These are phyloP conservation scores for Trametes coccinea DNA, from an alignment of 768 basidiomycete genomes.

Conservation along the genomic window DNA sequence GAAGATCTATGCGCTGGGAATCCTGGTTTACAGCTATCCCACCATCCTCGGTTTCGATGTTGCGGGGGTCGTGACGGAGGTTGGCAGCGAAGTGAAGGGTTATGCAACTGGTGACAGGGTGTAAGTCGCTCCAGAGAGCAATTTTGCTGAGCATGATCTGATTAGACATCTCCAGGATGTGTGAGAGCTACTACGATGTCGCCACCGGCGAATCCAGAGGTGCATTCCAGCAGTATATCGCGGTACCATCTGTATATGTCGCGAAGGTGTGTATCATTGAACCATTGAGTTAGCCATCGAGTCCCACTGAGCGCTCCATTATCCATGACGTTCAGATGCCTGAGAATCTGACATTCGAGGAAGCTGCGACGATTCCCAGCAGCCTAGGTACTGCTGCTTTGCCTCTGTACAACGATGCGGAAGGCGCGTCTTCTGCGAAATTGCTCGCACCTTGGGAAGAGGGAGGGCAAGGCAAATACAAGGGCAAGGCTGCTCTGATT, in stretches of 20 bases:
- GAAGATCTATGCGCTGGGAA: slow-evolving; percentile 36
- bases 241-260: slow-evolving; percentile 25
- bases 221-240: slow-evolving; percentile 30
- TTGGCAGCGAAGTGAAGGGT: slow-evolving; percentile 29
- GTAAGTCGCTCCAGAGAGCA: slow-evolving; percentile 23
- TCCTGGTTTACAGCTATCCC: slow-evolving; percentile 35
- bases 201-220: too few relatives aligned
- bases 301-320: background rate
- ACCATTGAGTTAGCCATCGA: too few relatives aligned
- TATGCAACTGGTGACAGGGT: slow-evolving; percentile 41
- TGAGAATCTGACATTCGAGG: slow-evolving; percentile 36
- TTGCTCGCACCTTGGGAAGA: slow-evolving; percentile 29
- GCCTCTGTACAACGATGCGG: slow-evolving; percentile 33
- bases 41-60: slow-evolving; percentile 12
- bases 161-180: too few relatives aligned
- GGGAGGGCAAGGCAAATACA: slow-evolving; percentile 32
- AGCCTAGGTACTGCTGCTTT: slow-evolving; percentile 37
- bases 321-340: slow-evolving; percentile 32
- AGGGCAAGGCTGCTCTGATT: slow-evolving; percentile 33
- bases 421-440: slow-evolving; percentile 14
- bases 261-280: slow-evolving; percentile 21
- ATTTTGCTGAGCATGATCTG: too few relatives aligned
- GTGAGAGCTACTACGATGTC: too few relatives aligned
- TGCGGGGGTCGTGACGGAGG: slow-evolving; percentile 39
- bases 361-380: slow-evolving; percentile 42